These are phyloP conservation scores for Ceratocystis lukuohia DNA, from an alignment of 2,329 filamentous ascomycete genomes.

Conservation along the genomic window DNA sequence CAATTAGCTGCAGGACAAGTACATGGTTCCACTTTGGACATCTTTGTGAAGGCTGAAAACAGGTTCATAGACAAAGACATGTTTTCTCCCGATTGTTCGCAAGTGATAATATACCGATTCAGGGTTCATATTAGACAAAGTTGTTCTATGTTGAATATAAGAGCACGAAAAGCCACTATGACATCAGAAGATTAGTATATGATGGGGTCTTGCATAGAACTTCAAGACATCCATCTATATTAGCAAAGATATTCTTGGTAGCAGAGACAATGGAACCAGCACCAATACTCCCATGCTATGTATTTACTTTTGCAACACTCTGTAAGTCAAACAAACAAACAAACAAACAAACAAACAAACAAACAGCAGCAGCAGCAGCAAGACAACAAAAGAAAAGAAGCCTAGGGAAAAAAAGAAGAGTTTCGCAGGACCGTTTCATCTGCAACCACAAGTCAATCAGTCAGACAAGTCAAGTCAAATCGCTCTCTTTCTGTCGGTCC, in stretches of 20 bases:
- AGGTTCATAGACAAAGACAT: background rate
- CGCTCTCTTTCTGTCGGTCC: background rate
- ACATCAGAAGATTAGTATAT: background rate
- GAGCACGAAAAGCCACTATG: too few species aligned
- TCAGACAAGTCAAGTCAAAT: background rate
- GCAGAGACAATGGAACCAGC: background rate
- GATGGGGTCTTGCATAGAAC: too few species aligned
- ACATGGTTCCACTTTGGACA: conserved; percentile 1
- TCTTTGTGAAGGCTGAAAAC: conserved; percentile 1
- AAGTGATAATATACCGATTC: background rate
- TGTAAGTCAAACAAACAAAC: background rate
- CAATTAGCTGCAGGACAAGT: conserved; percentile 8
- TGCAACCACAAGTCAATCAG: background rate
- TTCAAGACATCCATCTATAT: too few species aligned
- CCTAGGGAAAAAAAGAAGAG: background rate
- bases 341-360: background rate
- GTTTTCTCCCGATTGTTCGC: background rate
- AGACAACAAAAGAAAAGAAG: background rate
- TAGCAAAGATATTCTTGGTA: background rate
- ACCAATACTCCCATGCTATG: background rate
- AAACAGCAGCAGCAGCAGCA: background rate
- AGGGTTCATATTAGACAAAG: background rate
- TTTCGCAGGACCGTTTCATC: background rate
- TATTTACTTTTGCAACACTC: background rate
- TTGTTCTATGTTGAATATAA: background rate